These are phyloP conservation scores for Lithospermum erythrorhizon DNA, from an alignment of 257 asterid genomes.

Conservation along the genomic window DNA sequence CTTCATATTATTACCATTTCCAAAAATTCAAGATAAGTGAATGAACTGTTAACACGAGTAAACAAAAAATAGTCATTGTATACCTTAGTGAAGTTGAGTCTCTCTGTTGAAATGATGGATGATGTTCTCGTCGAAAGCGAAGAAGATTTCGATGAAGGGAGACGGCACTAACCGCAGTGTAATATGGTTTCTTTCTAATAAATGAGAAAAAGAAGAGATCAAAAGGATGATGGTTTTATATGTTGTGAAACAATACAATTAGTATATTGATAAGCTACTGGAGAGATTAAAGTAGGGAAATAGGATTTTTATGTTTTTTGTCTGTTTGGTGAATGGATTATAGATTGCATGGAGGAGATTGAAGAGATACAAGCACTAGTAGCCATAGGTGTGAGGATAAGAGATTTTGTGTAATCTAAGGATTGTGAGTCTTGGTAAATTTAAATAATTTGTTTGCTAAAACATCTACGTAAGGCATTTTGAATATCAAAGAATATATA, in stretches of 20 bases:
- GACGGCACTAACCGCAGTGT: constrained; percentile 80
- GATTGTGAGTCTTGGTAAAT: no score
- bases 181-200: no score
- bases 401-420: constrained; percentile 9
- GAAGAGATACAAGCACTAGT: constrained; percentile 21
- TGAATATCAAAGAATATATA: no score
- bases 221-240: constrained; percentile 2
- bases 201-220: neutral
- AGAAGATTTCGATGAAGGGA: constrained; percentile 63
- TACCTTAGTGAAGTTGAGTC: constrained; percentile 68
- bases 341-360: constrained; percentile 61
- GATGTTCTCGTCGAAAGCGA: constrained; percentile 50
- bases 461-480: no score
- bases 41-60: neutral
- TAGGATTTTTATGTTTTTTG: neutral
- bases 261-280: no score
- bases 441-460: no score
- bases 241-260: neutral
- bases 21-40: neutral
- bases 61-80: neutral
- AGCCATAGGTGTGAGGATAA: constrained; percentile 27
- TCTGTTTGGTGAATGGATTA: neutral
- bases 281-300: no score
- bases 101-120: constrained; percentile 47
- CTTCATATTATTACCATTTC: neutral